phyloP scores from a whole-genome alignment of 768 basidiomycete species.

The Suillus variegatus region DNA sequence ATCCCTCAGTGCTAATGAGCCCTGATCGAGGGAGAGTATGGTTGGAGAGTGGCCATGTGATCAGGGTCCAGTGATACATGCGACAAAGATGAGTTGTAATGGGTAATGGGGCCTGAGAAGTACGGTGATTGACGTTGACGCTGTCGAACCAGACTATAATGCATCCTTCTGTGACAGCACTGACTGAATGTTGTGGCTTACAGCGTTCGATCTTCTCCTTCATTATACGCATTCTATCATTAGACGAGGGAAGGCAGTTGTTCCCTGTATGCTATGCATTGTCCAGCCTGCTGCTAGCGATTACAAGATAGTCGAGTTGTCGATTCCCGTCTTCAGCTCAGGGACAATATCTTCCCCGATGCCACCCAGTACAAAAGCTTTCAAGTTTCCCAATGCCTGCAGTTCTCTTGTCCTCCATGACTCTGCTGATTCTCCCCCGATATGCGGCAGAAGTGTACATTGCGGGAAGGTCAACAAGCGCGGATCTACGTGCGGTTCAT shows the following conservation, averaged over 20 bases:
- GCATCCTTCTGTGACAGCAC: too few species aligned
- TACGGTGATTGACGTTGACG: too few species aligned
- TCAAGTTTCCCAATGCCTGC: slow-evolving; percentile 68
- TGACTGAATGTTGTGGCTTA: too few species aligned
- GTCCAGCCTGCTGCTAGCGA: neutral
- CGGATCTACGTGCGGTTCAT: slow-evolving; percentile 77
- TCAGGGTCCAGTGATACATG: too few species aligned
- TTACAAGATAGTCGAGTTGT: too few species aligned
- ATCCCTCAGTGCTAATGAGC: too few species aligned
- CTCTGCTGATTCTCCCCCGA: slow-evolving; percentile 82
- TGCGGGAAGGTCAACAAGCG: slow-evolving; percentile 72
- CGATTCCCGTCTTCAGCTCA: slow-evolving; percentile 33
- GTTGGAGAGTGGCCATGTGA: too few species aligned
- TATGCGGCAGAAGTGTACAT: slow-evolving; percentile 81
- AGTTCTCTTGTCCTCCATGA: slow-evolving; percentile 77
- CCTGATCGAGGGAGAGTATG: too few species aligned
- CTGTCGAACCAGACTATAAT: too few species aligned
- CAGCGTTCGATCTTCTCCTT: neutral
- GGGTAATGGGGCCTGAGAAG: too few species aligned
- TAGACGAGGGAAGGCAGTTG: neutral
- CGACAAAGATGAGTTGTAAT: too few species aligned
- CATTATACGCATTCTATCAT: neutral
- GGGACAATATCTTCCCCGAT: slow-evolving; percentile 62
- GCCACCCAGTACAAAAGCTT: slow-evolving; percentile 60
- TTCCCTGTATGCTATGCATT: neutral